phyloP scores from a whole-genome alignment of 2,329 filamentous ascomycete species.

The Zymoseptoria passerinii region DNA sequence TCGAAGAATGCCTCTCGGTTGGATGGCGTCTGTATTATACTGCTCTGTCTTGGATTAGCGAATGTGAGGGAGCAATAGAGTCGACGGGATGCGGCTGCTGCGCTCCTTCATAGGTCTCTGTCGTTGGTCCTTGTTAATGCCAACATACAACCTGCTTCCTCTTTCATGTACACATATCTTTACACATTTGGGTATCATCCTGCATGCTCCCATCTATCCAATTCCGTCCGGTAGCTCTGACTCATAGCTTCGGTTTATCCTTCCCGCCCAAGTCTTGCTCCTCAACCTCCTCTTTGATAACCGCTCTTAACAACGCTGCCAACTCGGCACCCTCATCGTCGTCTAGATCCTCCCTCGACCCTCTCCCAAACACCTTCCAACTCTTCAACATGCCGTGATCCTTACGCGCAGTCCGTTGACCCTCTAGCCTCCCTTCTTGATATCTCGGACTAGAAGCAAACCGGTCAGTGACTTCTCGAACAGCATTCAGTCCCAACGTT shows the following conservation, averaged over 20 bases:
- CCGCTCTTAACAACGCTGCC: constrained; percentile 42
- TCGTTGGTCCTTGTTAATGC: not conserved
- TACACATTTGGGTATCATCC: not conserved
- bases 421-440: constrained; percentile 45
- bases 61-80: not conserved
- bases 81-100: not conserved
- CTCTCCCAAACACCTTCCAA: constrained; percentile 77
- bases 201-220: not conserved
- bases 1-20: not conserved
- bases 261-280: not conserved
- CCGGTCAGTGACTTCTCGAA: not conserved
- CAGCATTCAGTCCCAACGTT: too few species aligned
- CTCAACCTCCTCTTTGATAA: constrained; percentile 24
- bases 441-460: constrained; percentile 49
- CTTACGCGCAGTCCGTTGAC: constrained; percentile 43
- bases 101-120: not conserved
- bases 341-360: constrained; percentile 63
- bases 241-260: constrained; percentile 6
- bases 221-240: not conserved
- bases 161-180: not conserved
- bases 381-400: constrained; percentile 41
- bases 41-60: not conserved
- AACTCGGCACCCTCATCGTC: constrained; percentile 61
- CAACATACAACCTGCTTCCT: not conserved
- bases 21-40: not conserved